Percentiles rank a stretch among this genome's conserved stretches.
These are phyloP conservation scores for Paraconiothyrium brasiliense DNA, from an alignment of 2,329 filamentous ascomycete species.

Conservation along the genomic window DNA sequence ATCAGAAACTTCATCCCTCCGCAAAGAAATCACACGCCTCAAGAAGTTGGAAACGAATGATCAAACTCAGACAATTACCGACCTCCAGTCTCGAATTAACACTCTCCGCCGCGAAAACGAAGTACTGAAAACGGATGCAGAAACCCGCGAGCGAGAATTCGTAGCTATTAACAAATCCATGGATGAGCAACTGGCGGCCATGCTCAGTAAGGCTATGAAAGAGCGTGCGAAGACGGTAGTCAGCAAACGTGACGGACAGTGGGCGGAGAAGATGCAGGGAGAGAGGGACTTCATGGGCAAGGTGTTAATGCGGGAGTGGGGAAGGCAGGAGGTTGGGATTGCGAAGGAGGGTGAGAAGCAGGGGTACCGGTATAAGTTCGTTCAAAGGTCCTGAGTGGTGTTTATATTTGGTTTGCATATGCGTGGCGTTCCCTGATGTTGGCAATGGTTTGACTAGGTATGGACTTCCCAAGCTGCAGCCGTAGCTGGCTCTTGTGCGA, in stretches of 20 bases:
- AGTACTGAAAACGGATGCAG: conserved; percentile 30
- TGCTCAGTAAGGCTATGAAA: conserved; percentile 42
- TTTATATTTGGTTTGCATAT: background rate
- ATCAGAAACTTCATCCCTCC: conserved; percentile 26
- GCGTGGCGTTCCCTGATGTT: background rate
- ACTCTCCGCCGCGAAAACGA: conserved; percentile 29
- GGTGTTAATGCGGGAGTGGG: conserved; percentile 49
- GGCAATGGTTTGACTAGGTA: background rate
- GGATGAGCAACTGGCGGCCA: conserved; percentile 42
- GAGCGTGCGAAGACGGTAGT: conserved; percentile 42
- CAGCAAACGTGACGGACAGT: conserved; percentile 45
- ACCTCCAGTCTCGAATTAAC: conserved; percentile 23
- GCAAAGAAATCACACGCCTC: conserved; percentile 30
- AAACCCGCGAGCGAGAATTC: conserved; percentile 35
- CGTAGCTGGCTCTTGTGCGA: conserved; percentile 2
- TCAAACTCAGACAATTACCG: conserved; percentile 10
- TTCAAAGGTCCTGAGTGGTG: conserved; percentile 24
- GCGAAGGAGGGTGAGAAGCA: conserved; percentile 32
- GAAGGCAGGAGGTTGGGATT: conserved; percentile 44
- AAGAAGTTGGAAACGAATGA: conserved; percentile 13
- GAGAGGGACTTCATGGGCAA: conserved; percentile 44
- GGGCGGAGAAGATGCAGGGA: conserved; percentile 36
- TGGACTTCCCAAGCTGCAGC: background rate
- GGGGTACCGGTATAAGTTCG: conserved; percentile 43
- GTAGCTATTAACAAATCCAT: conserved; percentile 43